Base-by-base conservation (phyloP, 2,329 filamentous ascomycete genomes). In the Alternaria consortialis region DNA sequence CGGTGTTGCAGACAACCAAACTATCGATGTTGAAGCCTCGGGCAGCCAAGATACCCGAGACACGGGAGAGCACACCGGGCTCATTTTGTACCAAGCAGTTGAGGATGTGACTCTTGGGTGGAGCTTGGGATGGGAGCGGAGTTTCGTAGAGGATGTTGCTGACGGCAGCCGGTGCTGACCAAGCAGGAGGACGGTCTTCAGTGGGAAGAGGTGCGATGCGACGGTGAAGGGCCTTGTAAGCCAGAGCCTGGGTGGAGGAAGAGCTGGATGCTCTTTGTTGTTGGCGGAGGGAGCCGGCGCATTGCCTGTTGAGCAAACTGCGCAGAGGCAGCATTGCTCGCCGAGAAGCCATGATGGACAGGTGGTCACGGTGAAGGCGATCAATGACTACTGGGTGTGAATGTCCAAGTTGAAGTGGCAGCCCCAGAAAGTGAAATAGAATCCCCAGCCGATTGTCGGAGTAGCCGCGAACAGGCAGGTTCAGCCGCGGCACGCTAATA, bases 21-120 rank as follows among this genome's bases (percentile, higher is more conserved):
- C 92, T 97, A 86, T 99, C 95, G 75, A 99, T 99, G 84, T 99
- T 99, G 88, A 99, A 99, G 68, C 95, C 95, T 60, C 95, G 89
- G 43, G 95, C 95, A 12, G 95, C 95, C 34, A 99, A 85, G 76
- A 99, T 98, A 56, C 95, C 95, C 1, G 95, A 98, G 9, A 99
- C 92, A 62, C 95, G 93, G 53, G 94, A 98, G 60, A 99, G 85
- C 58, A 99, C 95, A 83, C 95, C 95, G 12, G 95, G 95, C 84
- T 99, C 95, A 83, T 99, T 99, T 82, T 99, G 95, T 63, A 99
- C 95, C 64, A 99, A 87, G 80, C 95, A 99, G 84, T 99, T 99
- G 81, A 99, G 90, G 77, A 99, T 88, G 82, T 99, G 95, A 56
- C 94, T 90, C 84, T 97, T 98, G 44, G 93, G 91, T 8, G 95